Conservation (phyloP, 78 protist species). For the Dictyostelium intermedium region DNA sequence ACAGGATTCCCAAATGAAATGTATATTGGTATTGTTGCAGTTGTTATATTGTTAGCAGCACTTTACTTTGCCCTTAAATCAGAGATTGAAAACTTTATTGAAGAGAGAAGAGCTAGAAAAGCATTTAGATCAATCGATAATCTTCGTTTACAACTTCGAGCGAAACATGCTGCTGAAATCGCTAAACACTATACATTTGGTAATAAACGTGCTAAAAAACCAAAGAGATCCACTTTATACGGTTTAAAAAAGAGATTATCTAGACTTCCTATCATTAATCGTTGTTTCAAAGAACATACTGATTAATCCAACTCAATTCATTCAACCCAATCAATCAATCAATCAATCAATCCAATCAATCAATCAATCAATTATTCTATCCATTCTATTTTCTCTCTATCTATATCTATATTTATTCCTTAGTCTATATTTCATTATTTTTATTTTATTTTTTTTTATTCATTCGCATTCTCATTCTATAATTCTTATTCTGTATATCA, state of each 20-base stretch:
- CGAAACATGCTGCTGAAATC: neutral
- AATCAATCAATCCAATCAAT: too few species aligned
- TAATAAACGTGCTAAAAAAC: neutral
- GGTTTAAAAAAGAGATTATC: neutral
- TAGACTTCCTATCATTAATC: neutral
- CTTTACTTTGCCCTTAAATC: neutral
- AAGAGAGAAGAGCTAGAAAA: neutral
- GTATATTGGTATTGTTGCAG: neutral
- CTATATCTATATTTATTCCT: too few species aligned
- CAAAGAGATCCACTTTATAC: neutral
- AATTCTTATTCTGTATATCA: too few species aligned
- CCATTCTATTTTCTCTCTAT: too few species aligned
- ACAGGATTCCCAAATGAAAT: neutral
- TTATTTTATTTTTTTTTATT: too few species aligned
- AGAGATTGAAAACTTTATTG: neutral
- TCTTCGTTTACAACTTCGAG: neutral
- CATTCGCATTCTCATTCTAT: too few species aligned
- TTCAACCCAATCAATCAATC: too few species aligned
- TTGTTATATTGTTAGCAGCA: neutral
- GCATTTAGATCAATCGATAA: neutral
- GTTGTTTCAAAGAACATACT: neutral
- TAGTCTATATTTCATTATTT: too few species aligned
- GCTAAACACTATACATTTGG: neutral
- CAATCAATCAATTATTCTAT: too few species aligned
- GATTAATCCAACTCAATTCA: neutral